phyloP scores from a whole-genome alignment of 2,329 filamentous ascomycete genomes.

The Teratosphaeriaceae sp. region DNA sequence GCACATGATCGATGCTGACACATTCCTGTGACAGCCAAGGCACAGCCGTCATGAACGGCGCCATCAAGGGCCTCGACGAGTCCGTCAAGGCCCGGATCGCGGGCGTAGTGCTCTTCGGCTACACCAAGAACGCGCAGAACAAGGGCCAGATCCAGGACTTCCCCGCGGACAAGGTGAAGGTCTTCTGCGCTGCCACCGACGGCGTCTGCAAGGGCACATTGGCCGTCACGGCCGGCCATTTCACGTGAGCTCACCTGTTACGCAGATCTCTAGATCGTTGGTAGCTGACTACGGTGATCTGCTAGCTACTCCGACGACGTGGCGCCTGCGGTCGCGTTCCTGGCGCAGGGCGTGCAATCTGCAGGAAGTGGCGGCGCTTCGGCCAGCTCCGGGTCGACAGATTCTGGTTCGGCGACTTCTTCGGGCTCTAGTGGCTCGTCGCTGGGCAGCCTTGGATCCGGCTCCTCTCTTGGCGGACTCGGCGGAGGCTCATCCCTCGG shows the following conservation, averaged over 20 bases:
- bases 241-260: conserved; percentile 22
- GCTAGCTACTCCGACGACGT: too few species aligned
- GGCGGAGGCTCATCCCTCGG: too few species aligned
- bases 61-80: conserved; percentile 25
- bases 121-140: conserved; percentile 35
- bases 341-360: too few species aligned
- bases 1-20: neutral
- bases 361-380: too few species aligned
- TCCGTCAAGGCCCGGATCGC: conserved; percentile 27
- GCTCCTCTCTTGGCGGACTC: too few species aligned
- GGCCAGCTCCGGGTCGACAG: too few species aligned
- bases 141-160: conserved; percentile 29
- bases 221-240: conserved; percentile 27
- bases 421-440: too few species aligned
- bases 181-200: conserved; percentile 31
- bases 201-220: conserved; percentile 31
- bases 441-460: too few species aligned
- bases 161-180: conserved; percentile 26
- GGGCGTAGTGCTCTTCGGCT: conserved; percentile 35
- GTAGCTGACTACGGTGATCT: too few species aligned
- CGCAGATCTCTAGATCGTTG: too few species aligned
- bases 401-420: too few species aligned
- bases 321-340: too few species aligned
- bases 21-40: conserved; percentile 27
- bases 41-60: conserved; percentile 32